Conservation (phyloP, 176 grass and related monocot species). For the Otatea glauca region DNA sequence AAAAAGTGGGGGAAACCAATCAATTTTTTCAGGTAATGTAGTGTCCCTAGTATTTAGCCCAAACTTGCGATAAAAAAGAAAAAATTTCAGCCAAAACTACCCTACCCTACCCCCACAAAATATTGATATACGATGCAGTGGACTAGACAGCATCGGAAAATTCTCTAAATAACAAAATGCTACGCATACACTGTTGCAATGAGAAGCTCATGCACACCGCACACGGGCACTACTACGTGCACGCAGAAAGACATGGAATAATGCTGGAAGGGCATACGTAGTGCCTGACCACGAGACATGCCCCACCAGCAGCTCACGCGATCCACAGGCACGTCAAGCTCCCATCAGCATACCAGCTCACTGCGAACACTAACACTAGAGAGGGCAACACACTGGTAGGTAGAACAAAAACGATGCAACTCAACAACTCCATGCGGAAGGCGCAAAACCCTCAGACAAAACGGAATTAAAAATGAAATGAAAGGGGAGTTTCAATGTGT, state of each 20-base stretch:
- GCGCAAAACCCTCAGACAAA: constrained; percentile 52
- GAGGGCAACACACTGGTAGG: constrained; percentile 7
- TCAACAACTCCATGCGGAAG: constrained; percentile 48
- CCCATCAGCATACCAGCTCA: constrained; percentile 14
- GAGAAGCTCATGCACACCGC: constrained; percentile 20
- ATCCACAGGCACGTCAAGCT: constrained; percentile 35
- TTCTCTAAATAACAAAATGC: background rate
- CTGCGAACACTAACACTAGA: constrained; percentile 45
- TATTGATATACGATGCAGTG: background rate
- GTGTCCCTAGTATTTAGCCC: background rate
- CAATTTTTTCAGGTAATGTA: background rate
- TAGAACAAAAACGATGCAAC: constrained; percentile 58
- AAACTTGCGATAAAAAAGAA: no score
- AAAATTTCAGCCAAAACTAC: background rate
- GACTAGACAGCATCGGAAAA: background rate
- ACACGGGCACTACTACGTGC: background rate
- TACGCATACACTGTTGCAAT: background rate
- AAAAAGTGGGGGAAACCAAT: background rate
- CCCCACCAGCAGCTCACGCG: constrained; percentile 37
- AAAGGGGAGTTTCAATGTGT: constrained; percentile 98
- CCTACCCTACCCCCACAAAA: constrained; percentile 22
- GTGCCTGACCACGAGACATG: constrained; percentile 3
- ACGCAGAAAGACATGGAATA: background rate
- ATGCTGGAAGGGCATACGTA: background rate
- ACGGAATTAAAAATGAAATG: constrained; percentile 70